Evolutionary conservation across 2,329 filamentous ascomycete genomes (phyloP).

Genomic region (Nigrospora sphaerica): DNA sequence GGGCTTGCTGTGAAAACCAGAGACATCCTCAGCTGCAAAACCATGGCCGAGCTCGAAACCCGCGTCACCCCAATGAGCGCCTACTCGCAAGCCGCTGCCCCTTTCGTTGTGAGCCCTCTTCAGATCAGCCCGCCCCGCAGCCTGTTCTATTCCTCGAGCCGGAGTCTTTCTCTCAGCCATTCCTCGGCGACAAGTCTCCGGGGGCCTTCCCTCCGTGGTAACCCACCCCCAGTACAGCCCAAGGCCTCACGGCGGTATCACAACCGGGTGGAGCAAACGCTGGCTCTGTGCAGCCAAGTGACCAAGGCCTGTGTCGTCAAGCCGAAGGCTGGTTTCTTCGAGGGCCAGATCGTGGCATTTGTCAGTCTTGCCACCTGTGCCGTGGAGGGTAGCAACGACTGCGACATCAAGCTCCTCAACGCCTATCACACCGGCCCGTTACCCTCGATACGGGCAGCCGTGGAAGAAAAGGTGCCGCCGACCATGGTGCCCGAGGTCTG

Average conservation of each 20-base stretch:
- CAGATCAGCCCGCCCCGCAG: conserved; percentile 10
- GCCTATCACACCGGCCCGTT: conserved; percentile 34
- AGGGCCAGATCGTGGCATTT: conserved; percentile 41
- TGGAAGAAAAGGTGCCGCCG: conserved; percentile 26
- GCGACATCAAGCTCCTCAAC: conserved; percentile 30
- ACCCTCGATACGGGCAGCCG: conserved; percentile 27
- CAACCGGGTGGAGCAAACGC: conserved; percentile 28
- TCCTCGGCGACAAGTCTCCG: conserved; percentile 9
- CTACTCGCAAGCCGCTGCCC: conserved; percentile 3
- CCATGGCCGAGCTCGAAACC: conserved; percentile 36
- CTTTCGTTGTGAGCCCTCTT: conserved; percentile 13
- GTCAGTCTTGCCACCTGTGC: conserved; percentile 29
- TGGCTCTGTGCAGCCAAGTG: conserved; percentile 26
- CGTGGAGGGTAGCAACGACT: conserved; percentile 18
- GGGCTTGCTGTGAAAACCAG: conserved; percentile 26
- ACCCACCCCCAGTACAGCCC: conserved; percentile 6
- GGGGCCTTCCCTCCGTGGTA: background rate
- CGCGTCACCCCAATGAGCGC: conserved; percentile 24
- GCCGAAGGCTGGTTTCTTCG: conserved; percentile 42
- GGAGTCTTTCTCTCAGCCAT: conserved; percentile 1
- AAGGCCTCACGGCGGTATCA: conserved; percentile 15
- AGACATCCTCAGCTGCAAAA: conserved; percentile 35
- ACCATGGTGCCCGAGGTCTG: conserved; percentile 36
- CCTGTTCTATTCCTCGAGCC: background rate
- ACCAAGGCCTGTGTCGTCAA: conserved; percentile 33